Evolutionary conservation across 2,329 filamentous ascomycete genomes (phyloP), one percentile per base, ranked within the genome.

Genomic region (Fusarium sp.): DNA sequence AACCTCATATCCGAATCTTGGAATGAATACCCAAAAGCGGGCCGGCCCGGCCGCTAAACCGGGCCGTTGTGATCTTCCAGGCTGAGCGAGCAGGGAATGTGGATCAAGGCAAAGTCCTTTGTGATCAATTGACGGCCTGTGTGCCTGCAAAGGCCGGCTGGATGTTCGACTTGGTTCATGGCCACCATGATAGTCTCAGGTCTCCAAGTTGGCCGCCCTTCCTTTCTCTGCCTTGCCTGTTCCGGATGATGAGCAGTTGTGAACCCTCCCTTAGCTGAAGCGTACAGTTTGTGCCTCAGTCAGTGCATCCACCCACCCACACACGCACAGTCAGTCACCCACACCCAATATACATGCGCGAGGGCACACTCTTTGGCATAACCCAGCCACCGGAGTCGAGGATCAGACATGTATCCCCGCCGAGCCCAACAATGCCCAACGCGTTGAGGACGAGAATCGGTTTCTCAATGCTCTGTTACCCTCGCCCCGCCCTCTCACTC

Each of bases 371-470:
- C 57, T 69, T 75, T 71, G 57, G 57, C 52, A 69, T 62, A 66
- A 67, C 67, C 68, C 70, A 74, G 72, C 71, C 77, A 75, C 69
- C 67, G 54, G 72, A 59, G 69, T 71, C 63, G 60, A 74, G 59
- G 58, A 58, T 69, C 56, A 62, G 60, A 57, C 72, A 67, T 72
- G 67, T 73, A 76, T 71, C 59, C 64, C 70, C 63, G 71, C 66
- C 64, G 69, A 75, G 76, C 77, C 77, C 62, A 79, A 79, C 69
- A 77, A 73, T 77, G 77, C 77, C 77, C 76, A 77, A 76, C 67
- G 69, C 64, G 43, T 60, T 43, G 57, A 64, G 70, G 68, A 61
- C 45, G 31, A 65, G 67, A 62, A 66, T 68, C 61, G 63, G 43
- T 50, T 35, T 67, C 62, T 60, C 62, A 52, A 57, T 59, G 31